Conservation (phyloP, 257 asterid genomes). For the Plectranthus barbatus region DNA sequence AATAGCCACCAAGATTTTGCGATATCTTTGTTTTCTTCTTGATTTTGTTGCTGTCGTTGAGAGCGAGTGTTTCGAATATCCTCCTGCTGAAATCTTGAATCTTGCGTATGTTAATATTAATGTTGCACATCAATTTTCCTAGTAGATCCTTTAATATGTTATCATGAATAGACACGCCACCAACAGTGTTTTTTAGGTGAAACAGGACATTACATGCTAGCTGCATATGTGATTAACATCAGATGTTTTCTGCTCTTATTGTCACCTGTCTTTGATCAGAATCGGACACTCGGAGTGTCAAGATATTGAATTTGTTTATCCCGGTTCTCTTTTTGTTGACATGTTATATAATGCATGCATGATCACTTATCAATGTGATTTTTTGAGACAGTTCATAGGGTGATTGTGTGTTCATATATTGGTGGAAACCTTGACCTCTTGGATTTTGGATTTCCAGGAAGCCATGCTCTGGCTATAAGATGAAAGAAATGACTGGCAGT, state of each 20-base stretch:
- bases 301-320: neutral
- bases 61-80: neutral
- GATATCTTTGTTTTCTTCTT: constrained; percentile 1
- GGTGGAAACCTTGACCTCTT: neutral
- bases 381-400: too few relatives aligned
- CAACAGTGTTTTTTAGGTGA: neutral
- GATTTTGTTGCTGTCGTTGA: neutral
- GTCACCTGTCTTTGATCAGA: neutral
- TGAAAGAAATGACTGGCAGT: constrained; percentile 98
- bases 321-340: too few relatives aligned
- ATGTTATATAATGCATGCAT: too few relatives aligned
- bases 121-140: neutral
- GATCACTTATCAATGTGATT: too few relatives aligned
- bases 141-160: neutral
- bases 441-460: constrained; percentile 46
- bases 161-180: neutral
- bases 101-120: neutral
- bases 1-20: neutral
- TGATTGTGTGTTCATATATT: neutral
- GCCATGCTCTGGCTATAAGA: constrained; percentile 87
- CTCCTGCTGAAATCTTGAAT: too few relatives aligned
- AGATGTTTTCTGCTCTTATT: neutral
- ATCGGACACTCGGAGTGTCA: neutral
- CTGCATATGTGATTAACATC: neutral
- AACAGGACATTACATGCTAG: too few relatives aligned